Evolutionary conservation across 345 rosid genomes (phyloP).

Genomic region (Populus pruinosa): DNA sequence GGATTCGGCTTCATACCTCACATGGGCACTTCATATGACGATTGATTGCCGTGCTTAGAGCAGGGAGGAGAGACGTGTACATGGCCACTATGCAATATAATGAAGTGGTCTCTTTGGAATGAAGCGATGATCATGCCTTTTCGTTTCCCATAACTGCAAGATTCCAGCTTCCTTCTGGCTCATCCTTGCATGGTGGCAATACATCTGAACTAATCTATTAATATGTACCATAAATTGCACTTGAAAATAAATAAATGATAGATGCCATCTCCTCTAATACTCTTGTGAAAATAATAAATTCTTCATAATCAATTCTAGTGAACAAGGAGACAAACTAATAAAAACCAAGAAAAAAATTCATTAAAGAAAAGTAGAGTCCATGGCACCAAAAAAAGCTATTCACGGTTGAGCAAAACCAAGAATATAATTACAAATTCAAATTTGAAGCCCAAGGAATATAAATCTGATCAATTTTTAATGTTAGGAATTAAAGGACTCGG

Average conservation of each 20-base stretch:
- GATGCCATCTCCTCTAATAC: not conserved
- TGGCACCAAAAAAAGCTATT: not conserved
- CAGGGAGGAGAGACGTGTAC: constrained; percentile 5
- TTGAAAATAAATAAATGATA: not conserved
- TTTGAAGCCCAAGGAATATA: not conserved
- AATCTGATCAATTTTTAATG: not conserved
- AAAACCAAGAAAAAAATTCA: not conserved
- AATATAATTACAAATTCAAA: not conserved
- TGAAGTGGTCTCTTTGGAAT: constrained; percentile 21
- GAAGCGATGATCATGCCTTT: constrained; percentile 11
- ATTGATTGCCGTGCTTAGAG: constrained; percentile 22
- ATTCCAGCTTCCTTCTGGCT: not conserved
- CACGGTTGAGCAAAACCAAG: not conserved
- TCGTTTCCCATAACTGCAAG: not conserved
- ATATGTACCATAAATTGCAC: not conserved
- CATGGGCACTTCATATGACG: constrained; percentile 11
- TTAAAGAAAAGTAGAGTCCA: not conserved
- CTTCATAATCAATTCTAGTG: not conserved
- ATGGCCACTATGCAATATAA: constrained; percentile 12
- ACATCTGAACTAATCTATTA: not conserved
- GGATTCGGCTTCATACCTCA: constrained; percentile 11
- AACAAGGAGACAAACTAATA: not conserved
- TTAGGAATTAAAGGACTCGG: not conserved
- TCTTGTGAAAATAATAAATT: not conserved
- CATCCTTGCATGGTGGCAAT: not conserved